These are phyloP conservation scores for Sugiyamaella paludigena DNA, from an alignment of 1,139 yeast genomes.

Conservation along the genomic window DNA sequence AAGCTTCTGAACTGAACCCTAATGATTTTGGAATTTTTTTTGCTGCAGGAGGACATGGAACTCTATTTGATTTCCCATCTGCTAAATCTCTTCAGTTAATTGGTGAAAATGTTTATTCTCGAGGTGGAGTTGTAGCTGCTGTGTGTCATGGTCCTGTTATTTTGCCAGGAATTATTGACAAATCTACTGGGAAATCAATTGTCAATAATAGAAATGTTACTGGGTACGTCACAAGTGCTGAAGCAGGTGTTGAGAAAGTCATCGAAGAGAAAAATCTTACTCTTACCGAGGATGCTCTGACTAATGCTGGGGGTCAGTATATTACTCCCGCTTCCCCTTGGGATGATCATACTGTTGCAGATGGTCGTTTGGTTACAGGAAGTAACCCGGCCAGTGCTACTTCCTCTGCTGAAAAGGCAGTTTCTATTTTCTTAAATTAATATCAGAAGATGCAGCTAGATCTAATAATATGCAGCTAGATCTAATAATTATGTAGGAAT, in stretches of 20 bases:
- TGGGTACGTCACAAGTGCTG: slow-evolving; percentile 61
- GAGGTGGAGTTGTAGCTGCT: slow-evolving; percentile 57
- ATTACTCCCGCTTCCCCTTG: slow-evolving; percentile 50
- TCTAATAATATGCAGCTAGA: no score
- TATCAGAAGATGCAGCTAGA: no score
- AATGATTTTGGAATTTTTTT: slow-evolving; percentile 53
- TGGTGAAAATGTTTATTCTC: slow-evolving; percentile 47
- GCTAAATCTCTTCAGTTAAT: slow-evolving; percentile 48
- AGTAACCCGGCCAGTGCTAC: slow-evolving; percentile 61
- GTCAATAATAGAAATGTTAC: slow-evolving; percentile 54
- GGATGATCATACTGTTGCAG: slow-evolving; percentile 50
- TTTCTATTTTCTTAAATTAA: slow-evolving; percentile 23
- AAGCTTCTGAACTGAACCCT: slow-evolving; percentile 33
- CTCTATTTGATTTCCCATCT: slow-evolving; percentile 54
- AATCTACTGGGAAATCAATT: slow-evolving; percentile 45
- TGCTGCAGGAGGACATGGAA: slow-evolving; percentile 66
- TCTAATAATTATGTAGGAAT: no score
- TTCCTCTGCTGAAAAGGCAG: slow-evolving; percentile 45
- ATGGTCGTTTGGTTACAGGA: slow-evolving; percentile 59
- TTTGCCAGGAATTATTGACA: slow-evolving; percentile 47
- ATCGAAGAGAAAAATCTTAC: slow-evolving; percentile 39
- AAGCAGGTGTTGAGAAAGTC: slow-evolving; percentile 43
- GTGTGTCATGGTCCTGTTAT: slow-evolving; percentile 68
- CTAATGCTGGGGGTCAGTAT: slow-evolving; percentile 41
- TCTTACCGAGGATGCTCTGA: slow-evolving; percentile 31